Evolutionary conservation across 345 rosid genomes (phyloP).

Genomic region (Trapa bicornis): DNA sequence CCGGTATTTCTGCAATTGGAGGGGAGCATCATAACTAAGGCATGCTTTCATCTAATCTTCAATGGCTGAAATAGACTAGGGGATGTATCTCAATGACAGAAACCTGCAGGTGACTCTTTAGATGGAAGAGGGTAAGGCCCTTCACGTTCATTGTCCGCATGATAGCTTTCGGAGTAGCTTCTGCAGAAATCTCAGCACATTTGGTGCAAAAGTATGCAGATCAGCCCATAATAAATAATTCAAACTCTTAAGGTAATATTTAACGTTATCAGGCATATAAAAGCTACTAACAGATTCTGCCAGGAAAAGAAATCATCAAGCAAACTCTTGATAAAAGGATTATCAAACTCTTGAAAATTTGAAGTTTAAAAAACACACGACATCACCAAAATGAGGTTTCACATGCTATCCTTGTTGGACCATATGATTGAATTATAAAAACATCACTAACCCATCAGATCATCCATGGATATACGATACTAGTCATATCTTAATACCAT

Average conservation of each 20-base stretch:
- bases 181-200: constrained; percentile 25
- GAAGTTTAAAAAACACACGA: no score
- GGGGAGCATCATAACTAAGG: not conserved
- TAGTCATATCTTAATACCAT: no score
- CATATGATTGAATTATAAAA: no score
- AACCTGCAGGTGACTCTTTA: constrained; percentile 94
- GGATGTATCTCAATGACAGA: not conserved
- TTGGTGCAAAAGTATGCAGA: not conserved
- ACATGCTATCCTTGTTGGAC: no score
- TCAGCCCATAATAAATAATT: not conserved
- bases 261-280: no score
- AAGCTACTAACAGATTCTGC: no score
- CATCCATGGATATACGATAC: no score
- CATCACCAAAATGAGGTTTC: no score
- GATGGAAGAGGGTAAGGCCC: constrained; percentile 80
- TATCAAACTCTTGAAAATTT: no score
- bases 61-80: not conserved
- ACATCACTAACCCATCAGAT: no score
- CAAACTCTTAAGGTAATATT: not conserved
- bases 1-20: constrained; percentile 56
- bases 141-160: constrained; percentile 90
- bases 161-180: constrained; percentile 92
- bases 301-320: no score
- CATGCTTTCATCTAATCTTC: not conserved
- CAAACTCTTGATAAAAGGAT: no score